Evolutionary conservation across 345 rosid genomes (phyloP), one percentile per base, ranked within the genome.

Genomic region (Eutrema heterophyllum): DNA sequence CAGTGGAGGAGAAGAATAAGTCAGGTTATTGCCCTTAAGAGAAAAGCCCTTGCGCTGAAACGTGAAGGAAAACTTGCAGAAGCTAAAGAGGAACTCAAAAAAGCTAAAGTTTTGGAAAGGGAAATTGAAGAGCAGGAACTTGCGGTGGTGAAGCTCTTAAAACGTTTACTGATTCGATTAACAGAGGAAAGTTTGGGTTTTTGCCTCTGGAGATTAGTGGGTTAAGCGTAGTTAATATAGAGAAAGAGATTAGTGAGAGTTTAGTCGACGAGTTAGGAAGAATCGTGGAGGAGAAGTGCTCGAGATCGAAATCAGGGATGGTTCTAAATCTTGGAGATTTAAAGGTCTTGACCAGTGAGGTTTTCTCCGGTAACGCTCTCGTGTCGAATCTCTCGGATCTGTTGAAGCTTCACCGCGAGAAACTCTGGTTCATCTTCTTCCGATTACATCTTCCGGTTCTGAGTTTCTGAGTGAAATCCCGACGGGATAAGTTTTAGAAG

Each of bases 81-180:
- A 85, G 99, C 99, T 53, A 95, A 95, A 84, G 96, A 95, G 81
- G 98, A 95, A 80, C 77, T 92, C 16, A 95, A 87, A 83, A 86
- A 71, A 72, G 98, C 98, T 65, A 95, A 95, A 79, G 36, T 86
- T 78, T 76, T 95, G 57, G 99, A 95, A 79, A 89, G 84, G 84
- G 86, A 92, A 76, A 83, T 89, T 68, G 97, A 95, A 85, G 98
- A 95, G 70, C 84, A 87, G 77, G 96, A 92, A 70, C 83, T 91
- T 62, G 75, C 44, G 86, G 89, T 24, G 10, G 24, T 15, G 84
- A 79, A 67, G 84, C 87, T 55, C 72, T 88, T 7, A 74, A 59
- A 53, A 69, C 77, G 18, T 88, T 88, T 58, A 58, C 54, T 7
- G 86, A 81, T 7, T 59, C 66, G 40, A 72, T 85, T 14, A 35